These are phyloP conservation scores for Botryotinia convoluta DNA, from an alignment of 2,329 filamentous ascomycete species.

Conservation along the genomic window DNA sequence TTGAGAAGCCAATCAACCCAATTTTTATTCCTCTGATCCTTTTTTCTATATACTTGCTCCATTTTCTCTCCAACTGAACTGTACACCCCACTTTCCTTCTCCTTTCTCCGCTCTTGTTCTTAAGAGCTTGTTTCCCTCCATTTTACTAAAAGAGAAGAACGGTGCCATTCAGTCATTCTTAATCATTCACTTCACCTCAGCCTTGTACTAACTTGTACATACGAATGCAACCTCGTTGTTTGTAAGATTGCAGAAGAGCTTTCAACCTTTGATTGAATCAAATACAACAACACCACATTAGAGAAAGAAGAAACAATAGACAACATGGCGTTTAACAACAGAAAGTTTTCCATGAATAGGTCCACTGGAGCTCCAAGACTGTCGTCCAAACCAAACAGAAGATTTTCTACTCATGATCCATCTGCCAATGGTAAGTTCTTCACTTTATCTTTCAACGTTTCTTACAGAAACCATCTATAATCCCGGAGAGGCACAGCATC, in stretches of 20 bases:
- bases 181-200: slow-evolving; percentile 12
- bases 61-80: background rate
- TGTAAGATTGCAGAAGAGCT: background rate
- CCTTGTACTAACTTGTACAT: background rate
- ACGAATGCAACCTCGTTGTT: background rate
- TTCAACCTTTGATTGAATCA: background rate
- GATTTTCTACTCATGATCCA: slow-evolving; percentile 60
- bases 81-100: background rate
- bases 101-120: background rate
- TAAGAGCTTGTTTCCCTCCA: slow-evolving; percentile 1
- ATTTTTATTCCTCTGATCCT: background rate
- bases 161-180: background rate
- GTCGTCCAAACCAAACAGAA: slow-evolving; percentile 42
- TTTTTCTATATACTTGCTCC: background rate
- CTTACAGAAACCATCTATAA: background rate
- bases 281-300: background rate
- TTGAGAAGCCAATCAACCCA: background rate
- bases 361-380: slow-evolving; percentile 60
- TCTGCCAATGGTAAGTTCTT: slow-evolving; percentile 51
- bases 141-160: background rate
- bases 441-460: background rate
- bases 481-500: background rate
- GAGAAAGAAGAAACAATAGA: background rate
- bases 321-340: slow-evolving; percentile 47
- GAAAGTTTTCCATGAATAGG: slow-evolving; percentile 67